These are phyloP conservation scores for Botrytis squamosa DNA, from an alignment of 2,329 filamentous ascomycete species.

Conservation along the genomic window DNA sequence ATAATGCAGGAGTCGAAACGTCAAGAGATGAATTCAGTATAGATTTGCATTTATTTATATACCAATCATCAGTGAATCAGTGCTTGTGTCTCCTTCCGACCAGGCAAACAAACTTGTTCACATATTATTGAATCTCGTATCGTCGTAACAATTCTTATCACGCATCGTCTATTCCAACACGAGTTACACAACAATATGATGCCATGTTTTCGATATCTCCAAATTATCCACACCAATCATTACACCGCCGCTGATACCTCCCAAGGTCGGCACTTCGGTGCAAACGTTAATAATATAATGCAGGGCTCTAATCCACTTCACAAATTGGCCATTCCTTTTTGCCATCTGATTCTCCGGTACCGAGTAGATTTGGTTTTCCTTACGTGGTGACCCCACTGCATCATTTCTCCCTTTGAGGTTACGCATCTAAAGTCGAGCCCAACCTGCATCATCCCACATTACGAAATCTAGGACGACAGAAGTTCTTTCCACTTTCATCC, in stretches of 20 bases:
- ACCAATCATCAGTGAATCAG: neutral
- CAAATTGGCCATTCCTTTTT: neutral
- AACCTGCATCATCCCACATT: constrained; percentile 11
- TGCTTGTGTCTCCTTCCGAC: neutral
- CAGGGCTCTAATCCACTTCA: constrained; percentile 1
- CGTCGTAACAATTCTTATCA: neutral
- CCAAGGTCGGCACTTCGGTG: neutral
- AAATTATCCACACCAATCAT: neutral
- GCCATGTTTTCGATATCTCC: neutral
- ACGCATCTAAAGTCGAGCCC: neutral
- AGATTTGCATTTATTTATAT: neutral
- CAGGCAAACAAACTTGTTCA: neutral
- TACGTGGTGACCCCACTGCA: constrained; percentile 1
- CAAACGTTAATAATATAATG: neutral
- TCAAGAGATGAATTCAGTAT: neutral
- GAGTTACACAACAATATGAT: neutral
- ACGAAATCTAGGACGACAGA: neutral
- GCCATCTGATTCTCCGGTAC: neutral
- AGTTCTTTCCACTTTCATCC: neutral
- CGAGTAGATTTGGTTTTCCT: constrained; percentile 5
- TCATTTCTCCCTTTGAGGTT: neutral
- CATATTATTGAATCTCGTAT: neutral
- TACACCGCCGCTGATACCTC: neutral
- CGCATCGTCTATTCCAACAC: neutral
- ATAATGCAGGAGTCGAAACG: neutral